phyloP scores from a whole-genome alignment of 495 filamentous ascomycete genomes.

The Cercophora sp. region DNA sequence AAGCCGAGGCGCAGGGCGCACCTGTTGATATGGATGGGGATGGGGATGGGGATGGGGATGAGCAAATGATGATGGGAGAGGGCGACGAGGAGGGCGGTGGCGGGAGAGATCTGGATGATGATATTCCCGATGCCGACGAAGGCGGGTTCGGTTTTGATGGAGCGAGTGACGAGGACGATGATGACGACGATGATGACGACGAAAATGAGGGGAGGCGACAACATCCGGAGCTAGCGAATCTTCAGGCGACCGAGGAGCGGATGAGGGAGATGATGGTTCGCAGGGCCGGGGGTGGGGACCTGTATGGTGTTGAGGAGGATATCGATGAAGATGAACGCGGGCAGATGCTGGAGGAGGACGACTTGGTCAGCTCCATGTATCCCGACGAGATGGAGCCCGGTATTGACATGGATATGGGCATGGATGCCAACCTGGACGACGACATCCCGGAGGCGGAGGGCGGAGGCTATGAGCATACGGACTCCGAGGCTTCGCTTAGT shows the following conservation, averaged over 20 bases:
- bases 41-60: conserved; percentile 39
- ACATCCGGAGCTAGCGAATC: conserved; percentile 28
- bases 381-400: conserved; percentile 26
- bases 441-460: conserved; percentile 61
- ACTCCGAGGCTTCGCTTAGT: conserved; percentile 68
- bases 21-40: conserved; percentile 28
- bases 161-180: conserved; percentile 43
- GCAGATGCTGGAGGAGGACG: conserved; percentile 53
- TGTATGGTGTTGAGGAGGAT: conserved; percentile 44
- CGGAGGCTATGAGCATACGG: conserved; percentile 70
- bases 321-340: conserved; percentile 43
- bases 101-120: conserved; percentile 58
- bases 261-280: conserved; percentile 48
- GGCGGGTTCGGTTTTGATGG: conserved; percentile 44
- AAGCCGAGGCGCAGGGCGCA: conserved; percentile 46
- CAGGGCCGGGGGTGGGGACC: conserved; percentile 21
- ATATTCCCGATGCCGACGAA: conserved; percentile 60
- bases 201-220: conserved; percentile 29
- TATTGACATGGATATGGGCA: conserved; percentile 43
- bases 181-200: conserved; percentile 31
- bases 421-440: conserved; percentile 60
- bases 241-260: conserved; percentile 39
- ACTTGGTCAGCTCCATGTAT: conserved; percentile 30
- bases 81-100: conserved; percentile 28
- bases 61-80: conserved; percentile 19